Evolutionary conservation across 1,284 basidiomycete genomes (phyloP).

Genomic region (Cutaneotrichosporon dermatis): DNA sequence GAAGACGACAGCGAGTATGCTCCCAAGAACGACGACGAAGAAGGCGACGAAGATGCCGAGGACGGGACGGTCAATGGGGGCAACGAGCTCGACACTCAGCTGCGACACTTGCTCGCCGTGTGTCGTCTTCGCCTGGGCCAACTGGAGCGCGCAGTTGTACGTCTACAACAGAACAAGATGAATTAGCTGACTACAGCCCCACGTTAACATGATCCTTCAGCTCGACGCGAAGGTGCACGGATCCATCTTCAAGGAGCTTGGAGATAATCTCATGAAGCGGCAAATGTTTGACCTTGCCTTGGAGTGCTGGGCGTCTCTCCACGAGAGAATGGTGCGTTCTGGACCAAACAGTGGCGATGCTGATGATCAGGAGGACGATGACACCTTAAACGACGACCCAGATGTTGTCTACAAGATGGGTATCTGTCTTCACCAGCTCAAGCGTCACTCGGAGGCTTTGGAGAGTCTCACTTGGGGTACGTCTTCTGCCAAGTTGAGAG

Average conservation of each 20-base stretch:
- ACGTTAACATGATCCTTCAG: constrained; percentile 65
- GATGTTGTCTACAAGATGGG: constrained; percentile 55
- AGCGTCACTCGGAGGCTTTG: constrained; percentile 66
- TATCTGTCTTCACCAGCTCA: constrained; percentile 67
- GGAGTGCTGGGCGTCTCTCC: constrained; percentile 70
- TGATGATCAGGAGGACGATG: constrained; percentile 1
- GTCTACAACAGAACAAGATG: constrained; percentile 21
- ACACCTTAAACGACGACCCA: constrained; percentile 20
- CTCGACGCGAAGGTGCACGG: constrained; percentile 72
- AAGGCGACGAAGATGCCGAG: constrained; percentile 42
- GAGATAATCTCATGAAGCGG: constrained; percentile 73
- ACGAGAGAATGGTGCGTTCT: constrained; percentile 53
- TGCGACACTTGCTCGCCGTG: constrained; percentile 79
- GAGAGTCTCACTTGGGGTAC: constrained; percentile 77
- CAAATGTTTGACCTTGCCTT: constrained; percentile 69
- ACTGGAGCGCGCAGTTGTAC: constrained; percentile 72
- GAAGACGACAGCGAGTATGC: constrained; percentile 85
- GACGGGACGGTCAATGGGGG: constrained; percentile 38
- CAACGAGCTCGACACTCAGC: constrained; percentile 69
- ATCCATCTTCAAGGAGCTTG: constrained; percentile 73
- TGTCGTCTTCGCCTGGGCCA: constrained; percentile 78
- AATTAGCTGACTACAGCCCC: constrained; percentile 55
- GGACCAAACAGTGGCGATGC: background rate
- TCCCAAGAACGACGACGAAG: constrained; percentile 33
- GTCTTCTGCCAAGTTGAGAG: constrained; percentile 21